Evolutionary conservation across 2,329 filamentous ascomycete species (phyloP).

Genomic region (Cercospora sp.): DNA sequence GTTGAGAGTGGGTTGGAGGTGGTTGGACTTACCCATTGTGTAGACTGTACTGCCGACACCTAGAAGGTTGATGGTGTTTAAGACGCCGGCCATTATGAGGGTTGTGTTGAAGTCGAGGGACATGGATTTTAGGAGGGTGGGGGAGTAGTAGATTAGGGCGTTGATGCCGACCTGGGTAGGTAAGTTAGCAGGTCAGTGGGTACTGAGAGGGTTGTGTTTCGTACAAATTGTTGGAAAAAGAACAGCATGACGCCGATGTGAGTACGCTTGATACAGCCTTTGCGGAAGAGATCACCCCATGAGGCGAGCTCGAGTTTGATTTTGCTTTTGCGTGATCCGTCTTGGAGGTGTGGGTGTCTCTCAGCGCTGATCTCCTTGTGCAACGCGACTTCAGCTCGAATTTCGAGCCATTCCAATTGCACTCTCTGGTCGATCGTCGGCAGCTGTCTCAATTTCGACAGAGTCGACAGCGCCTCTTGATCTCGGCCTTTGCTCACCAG

Average conservation of each 20-base stretch:
- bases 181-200: background rate
- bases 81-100: slow-evolving; percentile 45
- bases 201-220: background rate
- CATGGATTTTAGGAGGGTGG: slow-evolving; percentile 48
- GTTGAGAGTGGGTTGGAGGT: too few species aligned
- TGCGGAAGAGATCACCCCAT: slow-evolving; percentile 53
- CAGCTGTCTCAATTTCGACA: slow-evolving; percentile 41
- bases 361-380: slow-evolving; percentile 48
- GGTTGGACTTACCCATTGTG: slow-evolving; percentile 38
- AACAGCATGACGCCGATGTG: slow-evolving; percentile 55
- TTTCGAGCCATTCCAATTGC: slow-evolving; percentile 55
- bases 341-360: slow-evolving; percentile 40
- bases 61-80: slow-evolving; percentile 48
- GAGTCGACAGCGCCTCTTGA: slow-evolving; percentile 34
- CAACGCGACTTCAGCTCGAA: slow-evolving; percentile 56
- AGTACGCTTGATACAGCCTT: slow-evolving; percentile 50
- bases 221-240: slow-evolving; percentile 53
- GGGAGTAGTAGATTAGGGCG: slow-evolving; percentile 53
- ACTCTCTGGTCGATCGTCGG: slow-evolving; percentile 53
- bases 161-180: slow-evolving; percentile 46
- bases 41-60: slow-evolving; percentile 46
- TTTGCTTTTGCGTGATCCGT: slow-evolving; percentile 30
- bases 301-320: slow-evolving; percentile 49
- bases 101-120: slow-evolving; percentile 42
- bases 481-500: slow-evolving; percentile 37